phyloP scores from a whole-genome alignment of 768 basidiomycete genomes.

The Tubosaeta brunneosetosa region DNA sequence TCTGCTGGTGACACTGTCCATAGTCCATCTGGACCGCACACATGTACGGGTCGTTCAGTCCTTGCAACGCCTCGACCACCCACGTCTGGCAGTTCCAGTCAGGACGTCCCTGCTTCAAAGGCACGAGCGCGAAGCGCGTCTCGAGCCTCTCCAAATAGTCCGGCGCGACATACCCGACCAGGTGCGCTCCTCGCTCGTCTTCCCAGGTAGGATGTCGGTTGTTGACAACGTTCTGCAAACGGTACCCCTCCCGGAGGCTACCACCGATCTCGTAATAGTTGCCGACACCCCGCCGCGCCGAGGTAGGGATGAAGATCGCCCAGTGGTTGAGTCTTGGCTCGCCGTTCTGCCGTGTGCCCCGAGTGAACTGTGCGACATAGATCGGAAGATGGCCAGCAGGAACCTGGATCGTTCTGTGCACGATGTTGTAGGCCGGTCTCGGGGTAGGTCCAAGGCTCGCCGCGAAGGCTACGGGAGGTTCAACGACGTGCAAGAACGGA shows the following conservation, averaged over 20 bases:
- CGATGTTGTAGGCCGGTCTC: constrained; percentile 3
- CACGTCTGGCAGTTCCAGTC: constrained; percentile 20
- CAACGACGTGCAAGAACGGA: neutral
- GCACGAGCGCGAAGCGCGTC: constrained; percentile 8
- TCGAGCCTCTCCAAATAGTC: neutral
- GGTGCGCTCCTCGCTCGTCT: constrained; percentile 10
- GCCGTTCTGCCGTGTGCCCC: constrained; percentile 1
- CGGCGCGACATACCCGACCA: constrained; percentile 12
- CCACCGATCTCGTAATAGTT: constrained; percentile 18
- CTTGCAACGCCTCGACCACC: constrained; percentile 17
- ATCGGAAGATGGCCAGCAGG: constrained; percentile 15
- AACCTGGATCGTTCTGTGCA: constrained; percentile 12
- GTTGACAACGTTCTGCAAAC: constrained; percentile 13
- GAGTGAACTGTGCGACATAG: constrained; percentile 11
- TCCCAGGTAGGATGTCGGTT: constrained; percentile 13
- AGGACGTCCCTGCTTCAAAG: constrained; percentile 7
- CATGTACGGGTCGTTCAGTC: constrained; percentile 10
- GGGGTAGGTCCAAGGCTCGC: neutral
- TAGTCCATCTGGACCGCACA: constrained; percentile 16
- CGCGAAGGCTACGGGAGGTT: constrained; percentile 6
- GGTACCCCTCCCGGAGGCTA: constrained; percentile 8
- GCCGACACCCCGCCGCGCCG: constrained; percentile 14
- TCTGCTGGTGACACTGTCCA: constrained; percentile 7
- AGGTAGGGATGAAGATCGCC: constrained; percentile 23
- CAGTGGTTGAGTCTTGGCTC: constrained; percentile 6